Base-by-base conservation (phyloP, 345 rosid genomes). In the Aquilaria sinensis region DNA sequence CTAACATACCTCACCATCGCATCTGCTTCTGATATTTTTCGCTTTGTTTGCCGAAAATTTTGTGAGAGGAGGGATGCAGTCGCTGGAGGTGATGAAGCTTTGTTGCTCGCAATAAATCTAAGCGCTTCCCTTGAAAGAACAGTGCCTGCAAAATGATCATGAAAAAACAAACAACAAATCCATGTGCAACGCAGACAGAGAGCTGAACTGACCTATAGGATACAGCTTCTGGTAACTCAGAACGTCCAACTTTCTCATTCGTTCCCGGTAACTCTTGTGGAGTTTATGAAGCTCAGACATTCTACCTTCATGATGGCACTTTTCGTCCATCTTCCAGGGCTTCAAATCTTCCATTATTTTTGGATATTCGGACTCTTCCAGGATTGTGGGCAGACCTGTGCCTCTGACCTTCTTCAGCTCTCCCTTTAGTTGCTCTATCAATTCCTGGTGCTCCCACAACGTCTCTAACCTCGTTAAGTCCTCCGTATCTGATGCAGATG, bases 321-420 rank as follows among this genome's bases (percentile, higher is more conserved):
- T 88, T 53, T 88, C 91, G 50, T 93, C 92, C 12, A 94, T 90
- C 73, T 83, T 94, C 96, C 92, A 90, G 53, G 97, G 97, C 74
- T 86, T 94, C 58, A 94, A 77, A 77, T 86, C 93, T 57, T 88
- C 96, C 75, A 76, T 81, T 53, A 90, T 80, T 48, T 81, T 84
- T 0, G 96, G 96, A 37, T 37, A 37, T 37, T 75, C 95, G 2
- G 82, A 90, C 31, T 90, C 95, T 67, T 94, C 99, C 3, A 62
- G 67, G 33, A 88, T 86, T 15, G 97, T 94, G 6, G 91, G 86
- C 58, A 94, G 82, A 51, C 95, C 89, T 6, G 84, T 83, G 9
- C 93, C 93, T 76, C 74, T 94, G 5, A 78, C 96, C 74, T 87
- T 94, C 69, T 84, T 88, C 73, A 94, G 74, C 78, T 94, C 99